Evolutionary conservation across 768 basidiomycete genomes (phyloP), one percentile per base, ranked within the genome.

Genomic region (Boletus sp.): DNA sequence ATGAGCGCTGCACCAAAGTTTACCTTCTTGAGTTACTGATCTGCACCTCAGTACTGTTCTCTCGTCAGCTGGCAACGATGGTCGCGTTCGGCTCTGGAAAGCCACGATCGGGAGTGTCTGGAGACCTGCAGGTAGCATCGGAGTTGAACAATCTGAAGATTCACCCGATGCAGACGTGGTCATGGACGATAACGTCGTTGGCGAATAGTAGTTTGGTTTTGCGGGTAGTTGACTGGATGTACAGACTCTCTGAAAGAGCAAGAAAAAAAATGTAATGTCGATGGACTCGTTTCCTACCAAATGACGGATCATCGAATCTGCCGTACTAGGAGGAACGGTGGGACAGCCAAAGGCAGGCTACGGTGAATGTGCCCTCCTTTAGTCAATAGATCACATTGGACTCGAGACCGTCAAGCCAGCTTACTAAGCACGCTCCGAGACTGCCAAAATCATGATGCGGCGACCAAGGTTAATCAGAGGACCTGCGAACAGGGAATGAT

Each of bases 51-150:
- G 92, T 19, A 93, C 93, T 5, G 78, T 93, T 7, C 75, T 96
- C 9, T 87, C 89, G 2, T 90, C 87, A 1, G 83, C 88, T 2
- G 90, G 93, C 0, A 90, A 94, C 63, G 85, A 94, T 59, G 85
- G 92, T 6, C 78, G 90, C 9, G 79, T 94, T 27, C 80, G 91
- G 7, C 70, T 94, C 34, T 94, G 90, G 90, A 93, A 93, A 70
- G 85, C 87, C 2, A 85, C 89, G 5, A 77, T 86, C 53, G 90
- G 87, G 54, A 92, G 77, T 61, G 89, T 95, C 14, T 92, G 93
- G 91, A 76, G 88, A 58, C 79, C 87, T 6, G 88, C 89, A 15
- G 91, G 91, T 6, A 86, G 85, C 53, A 83, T 93, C 49, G 87
- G 86, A 43, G 86, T 93, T 45, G 90, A 92, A 63, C 88, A 91